These are phyloP conservation scores for Fennellomyces sp. DNA, from an alignment of 371 early-diverging fungal genomes.

Conservation along the genomic window DNA sequence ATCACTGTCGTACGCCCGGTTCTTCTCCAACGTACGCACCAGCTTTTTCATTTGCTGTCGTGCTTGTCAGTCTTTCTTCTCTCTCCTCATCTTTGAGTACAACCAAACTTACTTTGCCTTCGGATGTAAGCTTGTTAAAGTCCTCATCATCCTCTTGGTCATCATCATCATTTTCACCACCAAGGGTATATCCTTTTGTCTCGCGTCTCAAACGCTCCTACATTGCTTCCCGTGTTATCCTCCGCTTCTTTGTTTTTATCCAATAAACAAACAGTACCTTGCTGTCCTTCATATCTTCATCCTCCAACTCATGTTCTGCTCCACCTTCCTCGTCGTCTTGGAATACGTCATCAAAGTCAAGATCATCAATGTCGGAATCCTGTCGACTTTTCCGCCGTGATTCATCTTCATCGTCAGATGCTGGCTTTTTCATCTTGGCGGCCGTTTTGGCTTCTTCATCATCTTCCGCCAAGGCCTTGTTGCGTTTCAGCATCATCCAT, in stretches of 20 bases:
- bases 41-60: constrained; percentile 70
- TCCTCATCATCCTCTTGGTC: constrained; percentile 26
- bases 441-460: constrained; percentile 17
- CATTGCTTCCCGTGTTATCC: neutral
- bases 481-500: constrained; percentile 76
- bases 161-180: constrained; percentile 28
- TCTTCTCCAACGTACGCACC: constrained; percentile 73
- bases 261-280: constrained; percentile 17
- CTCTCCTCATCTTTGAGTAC: too few relatives aligned
- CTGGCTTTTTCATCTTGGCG: constrained; percentile 7
- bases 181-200: constrained; percentile 34
- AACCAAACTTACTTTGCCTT: constrained; percentile 42
- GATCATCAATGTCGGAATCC: constrained; percentile 56
- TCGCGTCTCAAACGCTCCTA: constrained; percentile 45
- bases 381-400: constrained; percentile 1
- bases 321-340: constrained; percentile 83
- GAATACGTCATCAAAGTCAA: constrained; percentile 56
- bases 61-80: neutral
- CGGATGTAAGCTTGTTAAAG: constrained; percentile 30
- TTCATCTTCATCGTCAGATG: constrained; percentile 9
- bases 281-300: constrained; percentile 64
- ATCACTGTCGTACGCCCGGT: constrained; percentile 72
- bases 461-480: constrained; percentile 10
- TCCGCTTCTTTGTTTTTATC: constrained; percentile 12
- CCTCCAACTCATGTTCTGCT: constrained; percentile 67